Evolutionary conservation across 164 flowering plant species (phyloP).

Genomic region (Protea cynaroides): DNA sequence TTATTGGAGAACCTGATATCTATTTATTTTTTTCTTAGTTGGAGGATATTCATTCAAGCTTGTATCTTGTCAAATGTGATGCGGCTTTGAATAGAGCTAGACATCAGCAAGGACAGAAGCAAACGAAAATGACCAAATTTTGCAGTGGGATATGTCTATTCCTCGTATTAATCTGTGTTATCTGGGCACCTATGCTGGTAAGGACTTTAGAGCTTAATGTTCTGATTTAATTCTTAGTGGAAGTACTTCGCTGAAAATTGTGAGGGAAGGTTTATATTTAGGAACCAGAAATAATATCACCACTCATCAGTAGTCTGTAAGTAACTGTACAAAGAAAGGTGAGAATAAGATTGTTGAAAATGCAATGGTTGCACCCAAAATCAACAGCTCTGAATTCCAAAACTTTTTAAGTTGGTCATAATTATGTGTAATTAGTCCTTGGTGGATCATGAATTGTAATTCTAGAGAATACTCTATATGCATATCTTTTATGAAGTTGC

Average conservation of each 20-base stretch:
- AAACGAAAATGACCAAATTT: conserved; percentile 79
- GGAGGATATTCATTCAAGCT: conserved; percentile 97
- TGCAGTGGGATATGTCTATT: conserved; percentile 89
- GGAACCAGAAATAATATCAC: too few species aligned
- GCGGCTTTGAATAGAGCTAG: conserved; percentile 73
- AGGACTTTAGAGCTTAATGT: conserved; percentile 19
- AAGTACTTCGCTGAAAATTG: not conserved
- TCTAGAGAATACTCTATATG: too few species aligned
- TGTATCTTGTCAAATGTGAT: conserved; percentile 98
- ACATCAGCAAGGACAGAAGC: conserved; percentile 91
- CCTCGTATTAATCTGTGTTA: conserved; percentile 78
- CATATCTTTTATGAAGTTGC: too few species aligned
- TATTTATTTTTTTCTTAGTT: conserved; percentile 43
- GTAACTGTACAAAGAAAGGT: too few species aligned
- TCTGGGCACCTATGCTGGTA: conserved; percentile 99
- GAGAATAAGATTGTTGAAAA: too few species aligned
- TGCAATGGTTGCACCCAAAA: too few species aligned
- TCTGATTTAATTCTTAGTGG: not conserved
- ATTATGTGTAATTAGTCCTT: too few species aligned
- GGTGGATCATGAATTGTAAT: too few species aligned
- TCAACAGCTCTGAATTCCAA: too few species aligned
- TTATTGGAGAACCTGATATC: conserved; percentile 7
- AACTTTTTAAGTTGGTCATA: too few species aligned
- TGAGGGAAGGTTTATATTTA: not conserved
- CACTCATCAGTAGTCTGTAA: too few species aligned